phyloP scores from a whole-genome alignment of 129 eudicot species.

The Artemisia argyi region DNA sequence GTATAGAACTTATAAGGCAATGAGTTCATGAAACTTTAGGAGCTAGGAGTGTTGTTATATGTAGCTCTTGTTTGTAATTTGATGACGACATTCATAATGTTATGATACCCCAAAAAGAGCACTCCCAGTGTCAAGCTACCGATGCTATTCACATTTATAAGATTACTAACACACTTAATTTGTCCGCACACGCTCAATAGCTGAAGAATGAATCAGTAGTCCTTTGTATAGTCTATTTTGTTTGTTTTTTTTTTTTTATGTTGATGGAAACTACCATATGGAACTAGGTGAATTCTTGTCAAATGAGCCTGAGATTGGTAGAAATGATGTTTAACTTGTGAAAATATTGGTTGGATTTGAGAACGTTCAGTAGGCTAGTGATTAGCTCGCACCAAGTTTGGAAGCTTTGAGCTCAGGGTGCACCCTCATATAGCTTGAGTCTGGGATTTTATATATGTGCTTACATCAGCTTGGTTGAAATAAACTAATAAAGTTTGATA shows the following conservation, averaged over 20 bases:
- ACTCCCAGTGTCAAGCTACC: conserved; percentile 8
- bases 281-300: neutral
- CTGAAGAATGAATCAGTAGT: neutral
- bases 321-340: conserved; percentile 2
- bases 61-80: conserved; percentile 22
- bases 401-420: neutral
- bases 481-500: neutral
- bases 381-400: neutral
- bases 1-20: conserved; percentile 38
- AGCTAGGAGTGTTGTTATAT: conserved; percentile 21
- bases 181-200: neutral
- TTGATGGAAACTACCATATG: neutral
- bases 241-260: neutral
- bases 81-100: neutral
- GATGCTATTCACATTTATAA: neutral
- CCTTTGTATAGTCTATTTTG: neutral
- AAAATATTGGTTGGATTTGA: neutral
- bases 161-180: neutral
- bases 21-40: conserved; percentile 26
- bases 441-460: neutral
- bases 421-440: no score
- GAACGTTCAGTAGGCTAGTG: conserved; percentile 4
- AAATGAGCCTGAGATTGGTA: conserved; percentile 3
- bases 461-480: neutral
- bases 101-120: conserved; percentile 1